These are phyloP conservation scores for Coemansia umbellata DNA, from an alignment of 192 early-diverging fungal genomes.

Conservation along the genomic window DNA sequence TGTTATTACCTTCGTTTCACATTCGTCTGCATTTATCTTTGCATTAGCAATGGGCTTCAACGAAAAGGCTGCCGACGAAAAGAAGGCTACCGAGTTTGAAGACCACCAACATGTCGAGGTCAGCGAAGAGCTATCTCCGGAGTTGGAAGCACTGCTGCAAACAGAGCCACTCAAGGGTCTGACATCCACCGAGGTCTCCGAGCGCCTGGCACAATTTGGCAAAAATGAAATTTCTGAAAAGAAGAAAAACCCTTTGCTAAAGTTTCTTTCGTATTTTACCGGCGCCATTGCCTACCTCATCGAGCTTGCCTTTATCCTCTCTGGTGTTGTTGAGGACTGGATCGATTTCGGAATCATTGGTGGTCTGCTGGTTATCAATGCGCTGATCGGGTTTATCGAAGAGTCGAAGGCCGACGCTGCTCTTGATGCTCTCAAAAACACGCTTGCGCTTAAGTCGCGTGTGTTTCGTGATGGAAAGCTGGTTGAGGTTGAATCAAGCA, in stretches of 20 bases:
- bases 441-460: constrained; percentile 82
- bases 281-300: constrained; percentile 90
- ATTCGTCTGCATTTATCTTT: background rate
- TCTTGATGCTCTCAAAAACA: constrained; percentile 91
- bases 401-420: constrained; percentile 92
- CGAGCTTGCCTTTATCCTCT: constrained; percentile 82
- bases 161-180: constrained; percentile 79
- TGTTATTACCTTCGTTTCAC: background rate
- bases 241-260: constrained; percentile 79
- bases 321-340: constrained; percentile 73
- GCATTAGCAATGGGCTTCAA: background rate
- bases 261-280: constrained; percentile 82
- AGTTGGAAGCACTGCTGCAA: constrained; percentile 76
- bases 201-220: constrained; percentile 72
- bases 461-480: constrained; percentile 75
- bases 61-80: constrained; percentile 30
- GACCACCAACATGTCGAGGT: constrained; percentile 73
- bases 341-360: constrained; percentile 82
- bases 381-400: constrained; percentile 89
- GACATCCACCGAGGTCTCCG: constrained; percentile 67
- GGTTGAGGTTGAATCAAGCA: constrained; percentile 66
- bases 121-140: constrained; percentile 72
- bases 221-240: constrained; percentile 78
- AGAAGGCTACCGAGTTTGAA: constrained; percentile 56
- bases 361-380: constrained; percentile 78